A percentile compares a stretch with the other conserved stretches of the same genome.
These are phyloP conservation scores for Aureoboletus auriporus DNA, from an alignment of 768 basidiomycete genomes.

Conservation along the genomic window DNA sequence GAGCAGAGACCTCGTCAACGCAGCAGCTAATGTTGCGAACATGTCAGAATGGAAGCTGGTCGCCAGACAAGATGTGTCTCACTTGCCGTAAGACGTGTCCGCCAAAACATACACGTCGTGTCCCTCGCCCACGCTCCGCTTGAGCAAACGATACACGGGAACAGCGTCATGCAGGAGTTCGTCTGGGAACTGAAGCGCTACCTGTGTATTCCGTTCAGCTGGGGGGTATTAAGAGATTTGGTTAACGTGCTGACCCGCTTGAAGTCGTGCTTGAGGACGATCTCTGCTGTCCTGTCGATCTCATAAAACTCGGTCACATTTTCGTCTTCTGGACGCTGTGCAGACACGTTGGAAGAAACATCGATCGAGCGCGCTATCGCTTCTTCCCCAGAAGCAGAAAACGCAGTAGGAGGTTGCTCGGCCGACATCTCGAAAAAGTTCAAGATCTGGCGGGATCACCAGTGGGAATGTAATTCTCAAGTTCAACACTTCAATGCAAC, in stretches of 20 bases:
- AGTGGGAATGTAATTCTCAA: too few relatives aligned
- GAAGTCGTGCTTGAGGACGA: slow-evolving; percentile 60
- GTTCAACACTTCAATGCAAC: slow-evolving; percentile 10
- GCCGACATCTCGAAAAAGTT: slow-evolving; percentile 10
- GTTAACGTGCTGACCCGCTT: slow-evolving; percentile 53
- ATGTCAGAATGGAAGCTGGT: background rate
- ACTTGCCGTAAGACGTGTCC: slow-evolving; percentile 97
- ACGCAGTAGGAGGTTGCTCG: slow-evolving; percentile 26
- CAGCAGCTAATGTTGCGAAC: slow-evolving; percentile 60
- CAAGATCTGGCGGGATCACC: too few relatives aligned
- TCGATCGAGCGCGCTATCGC: slow-evolving; percentile 56
- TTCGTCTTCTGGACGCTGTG: slow-evolving; percentile 22
- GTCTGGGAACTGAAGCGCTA: slow-evolving; percentile 95
- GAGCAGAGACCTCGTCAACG: slow-evolving; percentile 92
- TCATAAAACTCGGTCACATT: slow-evolving; percentile 71
- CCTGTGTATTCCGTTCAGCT: slow-evolving; percentile 36
- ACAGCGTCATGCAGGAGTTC: slow-evolving; percentile 86
- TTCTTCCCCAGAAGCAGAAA: slow-evolving; percentile 60
- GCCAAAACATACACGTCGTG: slow-evolving; percentile 87
- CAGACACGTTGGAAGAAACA: slow-evolving; percentile 38
- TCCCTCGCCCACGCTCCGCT: slow-evolving; percentile 37
- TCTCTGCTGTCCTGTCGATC: slow-evolving; percentile 58
- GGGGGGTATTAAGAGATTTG: background rate
- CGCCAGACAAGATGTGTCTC: slow-evolving; percentile 11
- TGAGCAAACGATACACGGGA: slow-evolving; percentile 70